Conservation (phyloP, 352 stramenopile species). For the Peronospora farinosa region DNA sequence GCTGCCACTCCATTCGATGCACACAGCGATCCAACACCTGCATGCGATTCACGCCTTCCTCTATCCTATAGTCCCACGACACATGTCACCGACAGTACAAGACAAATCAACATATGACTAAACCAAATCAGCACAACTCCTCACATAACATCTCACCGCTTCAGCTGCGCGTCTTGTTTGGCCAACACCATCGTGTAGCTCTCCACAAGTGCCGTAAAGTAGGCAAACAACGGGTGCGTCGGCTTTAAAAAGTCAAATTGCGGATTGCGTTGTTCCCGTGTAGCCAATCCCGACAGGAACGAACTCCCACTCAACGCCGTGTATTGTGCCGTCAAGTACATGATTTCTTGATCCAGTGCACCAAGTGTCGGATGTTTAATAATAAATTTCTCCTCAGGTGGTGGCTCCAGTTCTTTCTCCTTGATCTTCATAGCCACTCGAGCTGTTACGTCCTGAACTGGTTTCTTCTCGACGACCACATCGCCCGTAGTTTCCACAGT, state of each 20-base stretch:
- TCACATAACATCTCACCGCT: slow-evolving; percentile 26
- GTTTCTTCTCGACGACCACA: slow-evolving; percentile 81
- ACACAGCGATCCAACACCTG: slow-evolving; percentile 81
- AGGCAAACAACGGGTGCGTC: slow-evolving; percentile 94
- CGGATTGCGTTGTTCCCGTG: slow-evolving; percentile 95
- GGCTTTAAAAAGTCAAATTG: slow-evolving; percentile 98
- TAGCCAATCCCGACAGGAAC: slow-evolving; percentile 92
- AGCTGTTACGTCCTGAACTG: slow-evolving; percentile 70
- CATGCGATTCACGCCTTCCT: slow-evolving; percentile 76
- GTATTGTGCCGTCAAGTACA: slow-evolving; percentile 98
- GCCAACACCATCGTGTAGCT: slow-evolving; percentile 89
- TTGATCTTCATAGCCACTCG: slow-evolving; percentile 91
- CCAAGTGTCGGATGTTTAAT: slow-evolving; percentile 88
- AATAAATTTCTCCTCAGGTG: slow-evolving; percentile 66
- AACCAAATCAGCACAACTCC: slow-evolving; percentile 1
- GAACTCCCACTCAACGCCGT: slow-evolving; percentile 91
- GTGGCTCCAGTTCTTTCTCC: slow-evolving; percentile 66
- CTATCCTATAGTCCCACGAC: slow-evolving; percentile 28
- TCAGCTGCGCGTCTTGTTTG: slow-evolving; percentile 63
- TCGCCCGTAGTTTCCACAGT: slow-evolving; percentile 29
- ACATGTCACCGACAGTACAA: slow-evolving; percentile 2
- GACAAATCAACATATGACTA: slow-evolving; percentile 6
- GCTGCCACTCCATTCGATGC: slow-evolving; percentile 76
- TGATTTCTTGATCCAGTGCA: slow-evolving; percentile 93
- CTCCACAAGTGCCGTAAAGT: slow-evolving; percentile 97